phyloP scores from a whole-genome alignment of 305 asterid genomes.

The Fraxinus platypoda region DNA sequence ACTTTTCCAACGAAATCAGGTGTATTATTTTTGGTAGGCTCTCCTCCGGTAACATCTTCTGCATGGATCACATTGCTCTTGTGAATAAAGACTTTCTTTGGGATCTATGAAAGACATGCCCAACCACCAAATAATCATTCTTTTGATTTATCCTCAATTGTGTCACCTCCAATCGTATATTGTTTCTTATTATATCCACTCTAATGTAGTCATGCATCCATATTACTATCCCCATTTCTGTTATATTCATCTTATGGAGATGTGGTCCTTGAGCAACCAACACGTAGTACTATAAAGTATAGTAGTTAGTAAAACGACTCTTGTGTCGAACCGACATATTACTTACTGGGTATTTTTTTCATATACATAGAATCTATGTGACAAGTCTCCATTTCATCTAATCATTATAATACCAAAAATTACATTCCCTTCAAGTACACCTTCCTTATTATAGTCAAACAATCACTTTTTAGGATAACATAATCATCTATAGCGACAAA shows the following conservation, averaged over 20 bases:
- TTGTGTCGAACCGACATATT: neutral
- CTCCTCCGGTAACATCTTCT: neutral
- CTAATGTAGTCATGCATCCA: neutral
- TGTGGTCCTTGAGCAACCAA: neutral
- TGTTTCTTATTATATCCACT: neutral
- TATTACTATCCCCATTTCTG: neutral
- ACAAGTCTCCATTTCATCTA: neutral
- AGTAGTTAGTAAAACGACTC: neutral
- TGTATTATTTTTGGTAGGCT: neutral
- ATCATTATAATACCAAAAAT: neutral
- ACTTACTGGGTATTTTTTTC: neutral
- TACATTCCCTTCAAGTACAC: neutral
- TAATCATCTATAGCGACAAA: neutral
- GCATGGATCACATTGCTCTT: neutral
- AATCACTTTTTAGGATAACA: neutral
- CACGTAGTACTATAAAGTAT: neutral
- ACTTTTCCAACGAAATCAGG: neutral
- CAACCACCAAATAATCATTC: neutral
- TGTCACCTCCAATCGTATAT: neutral
- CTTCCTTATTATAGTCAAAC: neutral
- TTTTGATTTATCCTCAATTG: neutral
- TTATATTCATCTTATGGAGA: neutral
- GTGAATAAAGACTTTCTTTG: neutral
- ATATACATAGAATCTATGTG: neutral
- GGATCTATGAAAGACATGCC: neutral